phyloP scores from a whole-genome alignment of 495 filamentous ascomycete species.

The Aspergillus sclerotiicarbonarius region DNA sequence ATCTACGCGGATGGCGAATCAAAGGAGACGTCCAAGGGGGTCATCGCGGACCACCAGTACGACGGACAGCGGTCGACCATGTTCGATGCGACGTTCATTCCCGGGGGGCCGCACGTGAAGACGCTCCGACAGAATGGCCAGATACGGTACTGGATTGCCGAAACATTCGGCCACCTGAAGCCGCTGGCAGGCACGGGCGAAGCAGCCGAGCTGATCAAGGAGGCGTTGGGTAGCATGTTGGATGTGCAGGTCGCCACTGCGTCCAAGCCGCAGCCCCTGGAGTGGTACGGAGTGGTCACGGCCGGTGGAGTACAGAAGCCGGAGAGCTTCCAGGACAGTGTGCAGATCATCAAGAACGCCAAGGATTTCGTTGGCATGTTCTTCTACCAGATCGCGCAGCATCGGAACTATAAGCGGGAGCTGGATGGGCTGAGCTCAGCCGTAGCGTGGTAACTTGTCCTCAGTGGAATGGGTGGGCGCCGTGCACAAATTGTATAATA shows the following conservation, averaged over 20 bases:
- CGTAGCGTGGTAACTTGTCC: constrained; percentile 4
- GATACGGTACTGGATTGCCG: constrained; percentile 71
- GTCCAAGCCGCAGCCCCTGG: constrained; percentile 48
- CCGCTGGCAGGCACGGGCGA: constrained; percentile 68
- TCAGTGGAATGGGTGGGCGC: background rate
- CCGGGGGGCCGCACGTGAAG: constrained; percentile 59
- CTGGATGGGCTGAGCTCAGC: constrained; percentile 51
- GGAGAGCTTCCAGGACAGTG: constrained; percentile 53
- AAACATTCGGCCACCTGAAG: constrained; percentile 72
- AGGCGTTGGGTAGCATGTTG: constrained; percentile 44
- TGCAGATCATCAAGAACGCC: constrained; percentile 60
- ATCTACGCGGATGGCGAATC: constrained; percentile 58
- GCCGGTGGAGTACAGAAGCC: constrained; percentile 43
- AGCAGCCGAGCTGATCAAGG: constrained; percentile 56
- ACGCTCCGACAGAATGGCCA: constrained; percentile 64
- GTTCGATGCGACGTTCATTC: constrained; percentile 75
- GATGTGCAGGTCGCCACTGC: constrained; percentile 39
- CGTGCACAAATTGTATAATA: background rate
- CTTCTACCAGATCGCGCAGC: constrained; percentile 56
- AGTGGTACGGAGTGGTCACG: constrained; percentile 73
- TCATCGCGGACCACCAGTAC: constrained; percentile 69
- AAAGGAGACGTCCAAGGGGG: constrained; percentile 42
- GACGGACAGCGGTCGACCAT: constrained; percentile 75
- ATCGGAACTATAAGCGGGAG: constrained; percentile 66
- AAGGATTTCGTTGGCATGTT: constrained; percentile 62